Base-by-base conservation (phyloP, 1,139 yeast genomes). In the Candida tropicalis region DNA sequence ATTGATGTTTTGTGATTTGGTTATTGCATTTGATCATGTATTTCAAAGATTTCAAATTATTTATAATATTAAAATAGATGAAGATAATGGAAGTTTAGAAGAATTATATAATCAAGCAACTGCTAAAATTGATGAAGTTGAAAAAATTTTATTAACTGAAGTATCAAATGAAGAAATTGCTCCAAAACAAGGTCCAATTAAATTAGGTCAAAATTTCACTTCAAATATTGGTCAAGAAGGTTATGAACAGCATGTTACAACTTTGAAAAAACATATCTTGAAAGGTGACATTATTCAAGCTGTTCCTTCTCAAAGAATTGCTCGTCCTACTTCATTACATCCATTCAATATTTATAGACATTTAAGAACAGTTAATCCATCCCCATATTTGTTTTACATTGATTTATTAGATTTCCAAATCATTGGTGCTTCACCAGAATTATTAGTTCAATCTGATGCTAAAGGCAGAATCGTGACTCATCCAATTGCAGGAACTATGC, bases 301-400 rank as follows among this genome's bases (percentile, higher is more conserved):
- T 1, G 99, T 93, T 13, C 99, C 99, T 7, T 90, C 97, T 0
- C 99, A 93, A 70, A 78, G 99, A 59, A 90, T 93, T 24, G 90
- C 96, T 5, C 83, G 97, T 63, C 97, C 97, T 29, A 93, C 99
- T 0, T 82, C 91, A 5, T 74, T 93, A 55, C 98, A 93, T 62
- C 98, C 99, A 2, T 93, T 93, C 78, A 93, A 93, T 68, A 87
- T 95, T 40, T 95, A 91, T 67, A 84, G 96, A 54, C 97, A 93
- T 59, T 75, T 93, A 56, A 80, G 99, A 61, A 86, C 96, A 0
- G 97, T 95, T 41, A 93, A 95, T 66, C 99, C 99, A 5, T 89
- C 97, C 1, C 99, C 99, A 27, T 93, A 93, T 65, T 77, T 93
- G 73, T 93, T 93, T 63, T 93, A 90, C 66, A 84, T 93, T 52